phyloP scores from a whole-genome alignment of 2,329 filamentous ascomycete species.

The Trichoderma atroviride region DNA sequence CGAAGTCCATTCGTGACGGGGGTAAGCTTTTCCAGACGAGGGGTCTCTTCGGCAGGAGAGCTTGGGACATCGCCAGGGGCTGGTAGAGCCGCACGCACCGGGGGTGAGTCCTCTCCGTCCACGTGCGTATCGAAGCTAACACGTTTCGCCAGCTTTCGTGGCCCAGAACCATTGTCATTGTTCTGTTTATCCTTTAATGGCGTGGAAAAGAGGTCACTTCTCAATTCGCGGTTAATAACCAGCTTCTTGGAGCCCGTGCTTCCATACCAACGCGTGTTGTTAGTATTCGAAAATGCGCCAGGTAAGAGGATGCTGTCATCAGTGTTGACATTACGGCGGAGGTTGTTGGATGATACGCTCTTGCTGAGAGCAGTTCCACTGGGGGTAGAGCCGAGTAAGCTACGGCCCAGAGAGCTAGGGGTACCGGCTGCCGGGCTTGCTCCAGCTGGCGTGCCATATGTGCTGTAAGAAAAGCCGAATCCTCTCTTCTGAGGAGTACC shows the following conservation, averaged over 20 bases:
- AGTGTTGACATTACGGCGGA: conserved; percentile 77
- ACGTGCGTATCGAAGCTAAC: conserved; percentile 85
- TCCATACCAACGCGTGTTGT: conserved; percentile 65
- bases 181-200: conserved; percentile 56
- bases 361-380: conserved; percentile 75
- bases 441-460: conserved; percentile 78
- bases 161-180: conserved; percentile 46
- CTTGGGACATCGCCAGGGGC: conserved; percentile 38
- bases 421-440: conserved; percentile 71
- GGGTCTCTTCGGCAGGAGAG: conserved; percentile 42
- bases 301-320: conserved; percentile 87
- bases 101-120: conserved; percentile 41
- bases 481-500: conserved; percentile 83
- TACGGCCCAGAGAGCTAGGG: conserved; percentile 67
- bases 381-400: conserved; percentile 66
- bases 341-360: conserved; percentile 84
- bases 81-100: conserved; percentile 41
- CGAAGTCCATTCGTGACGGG: conserved; percentile 39
- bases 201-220: conserved; percentile 69
- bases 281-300: conserved; percentile 76
- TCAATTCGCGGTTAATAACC: conserved; percentile 85
- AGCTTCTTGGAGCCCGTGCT: conserved; percentile 80
- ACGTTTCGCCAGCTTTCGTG: conserved; percentile 71
- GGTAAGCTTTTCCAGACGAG: conserved; percentile 58
- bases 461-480: conserved; percentile 92